phyloP scores from a whole-genome alignment of 768 basidiomycete species.

The Boletus tomentosulus region DNA sequence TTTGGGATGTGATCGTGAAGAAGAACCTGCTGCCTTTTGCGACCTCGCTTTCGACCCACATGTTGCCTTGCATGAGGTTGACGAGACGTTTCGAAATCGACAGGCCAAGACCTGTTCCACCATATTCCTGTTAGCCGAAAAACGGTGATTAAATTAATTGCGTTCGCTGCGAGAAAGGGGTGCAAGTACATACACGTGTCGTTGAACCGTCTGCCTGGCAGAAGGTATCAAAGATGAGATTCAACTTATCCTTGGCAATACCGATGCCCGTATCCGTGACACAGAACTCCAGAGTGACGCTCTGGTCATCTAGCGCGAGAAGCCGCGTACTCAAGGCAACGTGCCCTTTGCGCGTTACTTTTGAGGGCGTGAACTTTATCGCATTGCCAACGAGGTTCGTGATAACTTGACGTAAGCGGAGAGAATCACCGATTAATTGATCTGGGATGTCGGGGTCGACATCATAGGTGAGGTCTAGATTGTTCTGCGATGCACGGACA shows the following conservation, averaged over 20 bases:
- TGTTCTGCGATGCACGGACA: constrained; percentile 95
- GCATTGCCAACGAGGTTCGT: constrained; percentile 95
- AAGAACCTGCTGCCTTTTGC: constrained; percentile 92
- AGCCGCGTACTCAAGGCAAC: constrained; percentile 87
- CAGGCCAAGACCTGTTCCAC: constrained; percentile 92
- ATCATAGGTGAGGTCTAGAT: constrained; percentile 93
- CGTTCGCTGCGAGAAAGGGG: constrained; percentile 6
- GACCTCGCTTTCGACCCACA: constrained; percentile 98
- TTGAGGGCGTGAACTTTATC: constrained; percentile 92
- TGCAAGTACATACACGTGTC: constrained; percentile 60
- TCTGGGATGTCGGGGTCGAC: constrained; percentile 95
- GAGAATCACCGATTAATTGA: constrained; percentile 93
- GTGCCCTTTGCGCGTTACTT: constrained; percentile 74
- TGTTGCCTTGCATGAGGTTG: constrained; percentile 94
- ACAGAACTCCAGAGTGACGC: constrained; percentile 92
- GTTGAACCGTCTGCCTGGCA: constrained; percentile 99
- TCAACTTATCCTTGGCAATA: constrained; percentile 96
- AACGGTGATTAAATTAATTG: constrained; percentile 14
- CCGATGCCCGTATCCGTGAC: constrained; percentile 98
- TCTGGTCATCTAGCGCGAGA: constrained; percentile 72
- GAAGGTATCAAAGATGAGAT: constrained; percentile 98
- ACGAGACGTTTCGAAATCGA: constrained; percentile 98
- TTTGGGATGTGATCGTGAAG: constrained; percentile 91
- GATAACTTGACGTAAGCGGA: constrained; percentile 91
- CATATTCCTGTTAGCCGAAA: constrained; percentile 68